Base-by-base conservation (phyloP, 192 early-diverging fungal genomes). In the Coemansia sp. region DNA sequence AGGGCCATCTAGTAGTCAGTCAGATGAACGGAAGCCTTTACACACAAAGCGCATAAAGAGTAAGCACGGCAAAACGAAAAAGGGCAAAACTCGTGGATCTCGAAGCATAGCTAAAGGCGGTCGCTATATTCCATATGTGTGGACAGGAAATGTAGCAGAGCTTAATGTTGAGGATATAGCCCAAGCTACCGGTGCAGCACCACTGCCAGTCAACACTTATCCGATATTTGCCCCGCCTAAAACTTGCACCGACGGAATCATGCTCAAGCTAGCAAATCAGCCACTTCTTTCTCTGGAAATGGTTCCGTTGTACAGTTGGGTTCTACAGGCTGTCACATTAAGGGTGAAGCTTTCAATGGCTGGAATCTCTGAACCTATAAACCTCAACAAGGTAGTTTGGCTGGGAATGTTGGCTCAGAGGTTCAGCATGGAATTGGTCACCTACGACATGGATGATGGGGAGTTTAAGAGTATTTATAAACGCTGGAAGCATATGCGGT, bases 121-220 rank as follows among this genome's bases (percentile, higher is more conserved):
- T 5, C 36, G 51, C 12, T 20, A 38, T 18, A 36, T 72, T 15
- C 70, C 70, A n/a, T 62, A 49, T 15, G 65, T 73, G 15, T 73
- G 71, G 71, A 50, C 55, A 3, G 71, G 71, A 13, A 6, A 30
- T 23, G 30, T 30, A 0, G 12, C 16, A 1, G 46, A 46, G 11
- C 40, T 56, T n/a, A 23, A 23, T 36, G 35, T 16, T 12, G 12
- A 20, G 11, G 53, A 59, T 45, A 26, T 64, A 19, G 18, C 40
- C 2, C 23, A 47, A 28, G 15, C 56, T 8, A 11, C 33, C 2
- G 58, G 43, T 35, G 41, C 47, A 0, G 49, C 23, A 8, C 53
- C 49, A 5, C 43, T 72, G 16, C 31, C 39, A 5, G 16, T 35
- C 8, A 48, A 51, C 12, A 31, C 28, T 9, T 38, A 35, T 0